phyloP scores from a whole-genome alignment of 805 yeast genomes.

The Pichia deserticola region DNA sequence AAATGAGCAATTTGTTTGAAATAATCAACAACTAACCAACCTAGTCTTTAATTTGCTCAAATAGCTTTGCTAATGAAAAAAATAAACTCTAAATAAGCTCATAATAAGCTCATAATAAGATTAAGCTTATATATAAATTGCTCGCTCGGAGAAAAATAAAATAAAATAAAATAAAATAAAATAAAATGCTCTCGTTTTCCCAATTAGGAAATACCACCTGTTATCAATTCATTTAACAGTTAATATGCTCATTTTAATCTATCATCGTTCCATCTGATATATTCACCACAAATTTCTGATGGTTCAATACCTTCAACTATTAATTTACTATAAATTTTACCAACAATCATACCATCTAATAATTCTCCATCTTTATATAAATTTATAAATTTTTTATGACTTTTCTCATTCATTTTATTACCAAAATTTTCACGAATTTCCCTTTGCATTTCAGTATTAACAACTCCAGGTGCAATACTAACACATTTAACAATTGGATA shows the following conservation, averaged over 20 bases:
- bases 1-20: not conserved
- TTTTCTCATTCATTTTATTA: conserved; percentile 50
- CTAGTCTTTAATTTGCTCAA: not conserved
- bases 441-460: conserved; percentile 82
- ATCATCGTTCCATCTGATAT: conserved; percentile 40
- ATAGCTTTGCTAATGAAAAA: too few species aligned
- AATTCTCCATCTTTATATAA: conserved; percentile 52
- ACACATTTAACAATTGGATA: conserved; percentile 44
- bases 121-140: not conserved
- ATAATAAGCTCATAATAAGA: not conserved
- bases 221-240: not conserved
- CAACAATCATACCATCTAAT: conserved; percentile 67
- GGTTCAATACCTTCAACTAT: conserved; percentile 58
- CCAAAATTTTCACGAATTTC: conserved; percentile 65
- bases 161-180: not conserved
- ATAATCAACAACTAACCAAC: not conserved
- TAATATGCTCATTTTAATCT: not conserved
- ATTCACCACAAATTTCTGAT: conserved; percentile 57
- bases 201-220: not conserved
- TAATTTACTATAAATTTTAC: conserved; percentile 56
- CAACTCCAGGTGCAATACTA: conserved; percentile 92
- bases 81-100: too few species aligned
- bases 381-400: conserved; percentile 54
- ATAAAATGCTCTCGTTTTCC: not conserved
- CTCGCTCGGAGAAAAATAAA: not conserved